These are phyloP conservation scores for Acacia melanoxylon DNA, from an alignment of 306 rosid species.

Conservation along the genomic window DNA sequence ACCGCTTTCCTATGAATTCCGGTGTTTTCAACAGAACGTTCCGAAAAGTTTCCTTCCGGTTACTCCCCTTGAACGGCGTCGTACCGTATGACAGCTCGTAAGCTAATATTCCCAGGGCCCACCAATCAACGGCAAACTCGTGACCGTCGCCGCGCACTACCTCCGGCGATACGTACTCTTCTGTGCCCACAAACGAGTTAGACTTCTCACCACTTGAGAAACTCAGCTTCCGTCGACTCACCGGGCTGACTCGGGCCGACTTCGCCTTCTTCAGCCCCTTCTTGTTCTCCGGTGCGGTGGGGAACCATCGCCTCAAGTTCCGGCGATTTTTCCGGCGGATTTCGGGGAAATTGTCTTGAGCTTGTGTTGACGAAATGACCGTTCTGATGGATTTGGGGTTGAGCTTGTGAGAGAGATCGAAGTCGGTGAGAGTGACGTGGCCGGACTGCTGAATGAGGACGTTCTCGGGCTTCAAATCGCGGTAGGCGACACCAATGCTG, in stretches of 20 bases:
- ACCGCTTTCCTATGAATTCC: constrained; percentile 65
- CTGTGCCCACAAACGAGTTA: constrained; percentile 92
- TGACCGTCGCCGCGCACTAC: constrained; percentile 90
- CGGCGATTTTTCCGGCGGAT: constrained; percentile 45
- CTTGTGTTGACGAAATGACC: background rate
- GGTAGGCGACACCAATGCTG: constrained; percentile 76
- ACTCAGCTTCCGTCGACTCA: constrained; percentile 67
- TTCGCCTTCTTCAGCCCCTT: constrained; percentile 62
- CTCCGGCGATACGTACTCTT: constrained; percentile 93
- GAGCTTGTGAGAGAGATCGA: constrained; percentile 79
- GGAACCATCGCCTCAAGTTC: constrained; percentile 61
- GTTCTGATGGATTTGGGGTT: constrained; percentile 39
- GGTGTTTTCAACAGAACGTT: constrained; percentile 66
- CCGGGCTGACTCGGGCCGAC: constrained; percentile 91
- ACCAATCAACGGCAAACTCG: constrained; percentile 97
- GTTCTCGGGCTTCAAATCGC: constrained; percentile 93
- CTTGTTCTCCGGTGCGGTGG: constrained; percentile 2
- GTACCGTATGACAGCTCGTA: constrained; percentile 81
- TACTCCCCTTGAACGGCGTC: constrained; percentile 93
- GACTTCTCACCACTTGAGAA: constrained; percentile 80
- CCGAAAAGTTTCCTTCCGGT: constrained; percentile 79
- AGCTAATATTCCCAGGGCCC: constrained; percentile 84
- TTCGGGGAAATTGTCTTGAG: constrained; percentile 29
- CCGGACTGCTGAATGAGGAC: constrained; percentile 80
- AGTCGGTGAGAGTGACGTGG: constrained; percentile 92